Conservation (phyloP, 1,284 basidiomycete genomes). For the Cystobasidium sp. region DNA sequence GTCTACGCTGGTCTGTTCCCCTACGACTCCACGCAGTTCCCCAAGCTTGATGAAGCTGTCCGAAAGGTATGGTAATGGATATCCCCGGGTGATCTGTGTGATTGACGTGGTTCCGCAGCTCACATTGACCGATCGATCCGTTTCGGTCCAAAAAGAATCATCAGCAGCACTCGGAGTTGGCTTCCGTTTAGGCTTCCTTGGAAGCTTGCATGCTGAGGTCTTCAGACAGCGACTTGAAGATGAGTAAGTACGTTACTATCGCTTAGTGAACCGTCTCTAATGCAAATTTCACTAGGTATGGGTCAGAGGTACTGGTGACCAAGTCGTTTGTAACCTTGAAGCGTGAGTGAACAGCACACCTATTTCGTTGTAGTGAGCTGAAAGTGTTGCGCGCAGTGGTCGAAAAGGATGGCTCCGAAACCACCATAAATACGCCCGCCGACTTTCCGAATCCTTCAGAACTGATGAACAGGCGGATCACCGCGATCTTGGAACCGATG, state of each 20-base stretch:
- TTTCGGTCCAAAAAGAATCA: constrained; percentile 88
- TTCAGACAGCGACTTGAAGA: constrained; percentile 95
- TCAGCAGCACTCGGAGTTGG: constrained; percentile 95
- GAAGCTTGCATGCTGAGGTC: constrained; percentile 96
- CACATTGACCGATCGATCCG: constrained; percentile 83
- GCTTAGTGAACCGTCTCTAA: constrained; percentile 76
- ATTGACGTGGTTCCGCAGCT: constrained; percentile 62
- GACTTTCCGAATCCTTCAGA: constrained; percentile 85
- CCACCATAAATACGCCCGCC: constrained; percentile 81
- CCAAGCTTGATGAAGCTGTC: constrained; percentile 94
- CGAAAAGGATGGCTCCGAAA: constrained; percentile 69
- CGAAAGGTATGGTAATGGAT: constrained; percentile 67
- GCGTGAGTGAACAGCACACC: constrained; percentile 61
- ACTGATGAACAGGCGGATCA: constrained; percentile 64
- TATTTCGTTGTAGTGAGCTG: background rate
- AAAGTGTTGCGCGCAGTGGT: constrained; percentile 63
- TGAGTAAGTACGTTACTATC: constrained; percentile 69
- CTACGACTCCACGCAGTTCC: constrained; percentile 85
- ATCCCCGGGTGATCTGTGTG: background rate
- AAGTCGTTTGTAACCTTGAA: constrained; percentile 93
- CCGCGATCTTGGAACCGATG: constrained; percentile 82
- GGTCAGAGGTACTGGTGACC: constrained; percentile 61
- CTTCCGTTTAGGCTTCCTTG: constrained; percentile 91
- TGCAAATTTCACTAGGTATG: constrained; percentile 8
- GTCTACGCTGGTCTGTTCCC: constrained; percentile 97